These are phyloP conservation scores for Andrographis paniculata DNA, from an alignment of 305 asterid species.

Conservation along the genomic window DNA sequence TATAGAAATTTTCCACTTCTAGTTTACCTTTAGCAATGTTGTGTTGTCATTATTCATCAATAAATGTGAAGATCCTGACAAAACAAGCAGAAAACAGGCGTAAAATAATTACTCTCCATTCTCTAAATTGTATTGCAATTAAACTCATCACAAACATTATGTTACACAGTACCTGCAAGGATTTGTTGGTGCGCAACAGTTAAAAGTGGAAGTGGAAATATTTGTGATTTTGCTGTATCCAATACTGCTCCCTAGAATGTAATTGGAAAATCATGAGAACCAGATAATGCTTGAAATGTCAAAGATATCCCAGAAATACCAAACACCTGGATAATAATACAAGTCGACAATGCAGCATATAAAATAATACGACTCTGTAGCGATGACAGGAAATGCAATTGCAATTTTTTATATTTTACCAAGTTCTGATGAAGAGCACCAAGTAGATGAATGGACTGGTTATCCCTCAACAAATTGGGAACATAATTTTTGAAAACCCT, in stretches of 20 bases:
- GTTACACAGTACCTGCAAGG: slow-evolving; percentile 56
- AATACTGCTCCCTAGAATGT: slow-evolving; percentile 51
- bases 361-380: not conserved
- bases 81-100: slow-evolving; percentile 11
- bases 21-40: slow-evolving; percentile 53
- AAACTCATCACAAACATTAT: slow-evolving; percentile 4
- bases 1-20: slow-evolving; percentile 15
- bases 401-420: slow-evolving; percentile 39
- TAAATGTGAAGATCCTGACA: slow-evolving; percentile 56
- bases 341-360: not conserved
- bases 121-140: slow-evolving; percentile 2
- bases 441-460: slow-evolving; percentile 44
- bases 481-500: slow-evolving; percentile 87
- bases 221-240: slow-evolving; percentile 62
- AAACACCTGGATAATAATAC: not conserved
- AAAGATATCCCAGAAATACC: not conserved
- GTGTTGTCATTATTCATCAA: slow-evolving; percentile 34
- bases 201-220: slow-evolving; percentile 74
- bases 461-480: slow-evolving; percentile 54
- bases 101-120: slow-evolving; percentile 9
- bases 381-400: not conserved
- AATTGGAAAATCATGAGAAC: slow-evolving; percentile 21
- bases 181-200: slow-evolving; percentile 89
- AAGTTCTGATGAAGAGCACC: slow-evolving; percentile 46
- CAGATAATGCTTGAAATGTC: slow-evolving; percentile 2